Conservation (phyloP, 192 early-diverging fungal genomes). For the Pilobolus umbonatus region DNA sequence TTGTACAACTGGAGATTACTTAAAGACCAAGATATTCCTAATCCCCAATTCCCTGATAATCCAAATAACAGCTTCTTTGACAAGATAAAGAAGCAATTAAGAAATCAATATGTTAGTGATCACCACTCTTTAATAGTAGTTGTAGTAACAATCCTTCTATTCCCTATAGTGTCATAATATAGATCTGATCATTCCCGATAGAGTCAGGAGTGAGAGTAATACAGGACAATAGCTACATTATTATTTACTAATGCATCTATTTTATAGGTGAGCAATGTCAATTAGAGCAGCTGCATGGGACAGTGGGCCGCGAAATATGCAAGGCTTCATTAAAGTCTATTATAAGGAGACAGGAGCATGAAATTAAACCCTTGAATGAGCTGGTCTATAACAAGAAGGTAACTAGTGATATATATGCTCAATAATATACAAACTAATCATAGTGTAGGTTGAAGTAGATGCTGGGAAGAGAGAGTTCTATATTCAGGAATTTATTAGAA, state of each 20-base stretch:
- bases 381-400: neutral
- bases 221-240: neutral
- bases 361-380: too few species aligned
- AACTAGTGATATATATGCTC: neutral
- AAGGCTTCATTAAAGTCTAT: too few species aligned
- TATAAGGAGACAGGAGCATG: too few species aligned
- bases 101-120: neutral
- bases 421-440: neutral
- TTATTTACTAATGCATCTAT: neutral
- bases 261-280: constrained; percentile 13
- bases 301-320: neutral
- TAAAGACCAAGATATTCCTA: constrained; percentile 15
- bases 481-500: constrained; percentile 55
- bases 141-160: neutral
- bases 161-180: constrained; percentile 20
- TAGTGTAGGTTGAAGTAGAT: constrained; percentile 6
- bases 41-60: neutral
- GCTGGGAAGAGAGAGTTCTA: constrained; percentile 44
- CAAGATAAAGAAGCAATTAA: constrained; percentile 10
- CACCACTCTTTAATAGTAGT: neutral
- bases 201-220: neutral
- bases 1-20: constrained; percentile 25
- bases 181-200: constrained; percentile 23
- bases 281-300: constrained; percentile 14
- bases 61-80: neutral